phyloP scores from a whole-genome alignment of 2,329 filamentous ascomycete species.

The Xylaria sp. region DNA sequence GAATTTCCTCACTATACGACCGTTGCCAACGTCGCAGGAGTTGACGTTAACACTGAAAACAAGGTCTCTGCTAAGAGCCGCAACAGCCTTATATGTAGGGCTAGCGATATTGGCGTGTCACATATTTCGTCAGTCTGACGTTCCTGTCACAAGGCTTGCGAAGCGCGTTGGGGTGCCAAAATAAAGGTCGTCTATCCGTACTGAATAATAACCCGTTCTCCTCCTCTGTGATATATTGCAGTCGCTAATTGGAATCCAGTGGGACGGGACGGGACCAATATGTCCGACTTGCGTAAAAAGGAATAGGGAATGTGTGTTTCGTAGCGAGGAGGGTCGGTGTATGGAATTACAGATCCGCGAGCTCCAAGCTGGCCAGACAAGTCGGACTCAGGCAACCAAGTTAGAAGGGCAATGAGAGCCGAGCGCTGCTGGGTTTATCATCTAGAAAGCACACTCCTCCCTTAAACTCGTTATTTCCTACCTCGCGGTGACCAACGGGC shows the following conservation, averaged over 20 bases:
- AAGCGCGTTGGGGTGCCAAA: conserved; percentile 9
- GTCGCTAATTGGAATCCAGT: conserved; percentile 7
- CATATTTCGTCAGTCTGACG: neutral
- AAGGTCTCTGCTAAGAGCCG: neutral
- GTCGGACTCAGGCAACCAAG: neutral
- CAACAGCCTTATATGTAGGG: neutral
- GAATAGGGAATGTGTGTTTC: neutral
- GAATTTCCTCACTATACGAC: neutral
- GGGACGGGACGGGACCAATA: conserved; percentile 10
- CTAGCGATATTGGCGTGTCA: neutral
- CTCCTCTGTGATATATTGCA: neutral
- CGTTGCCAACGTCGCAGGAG: neutral
- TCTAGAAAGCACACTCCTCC: neutral
- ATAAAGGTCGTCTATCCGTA: conserved; percentile 5
- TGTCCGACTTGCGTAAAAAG: neutral
- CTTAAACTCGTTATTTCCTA: neutral
- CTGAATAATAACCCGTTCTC: neutral
- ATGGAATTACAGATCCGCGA: neutral
- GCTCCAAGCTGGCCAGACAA: conserved; percentile 3
- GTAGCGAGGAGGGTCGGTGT: conserved; percentile 3
- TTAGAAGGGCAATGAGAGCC: neutral
- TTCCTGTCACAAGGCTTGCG: conserved; percentile 11
- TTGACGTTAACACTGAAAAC: too few species aligned
- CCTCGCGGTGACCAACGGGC: neutral
- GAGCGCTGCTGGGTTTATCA: neutral